Percentiles rank a stretch among this genome's conserved stretches.
phyloP scores from a whole-genome alignment of 176 grass and related monocot genomes.

The Carex scoparia region DNA sequence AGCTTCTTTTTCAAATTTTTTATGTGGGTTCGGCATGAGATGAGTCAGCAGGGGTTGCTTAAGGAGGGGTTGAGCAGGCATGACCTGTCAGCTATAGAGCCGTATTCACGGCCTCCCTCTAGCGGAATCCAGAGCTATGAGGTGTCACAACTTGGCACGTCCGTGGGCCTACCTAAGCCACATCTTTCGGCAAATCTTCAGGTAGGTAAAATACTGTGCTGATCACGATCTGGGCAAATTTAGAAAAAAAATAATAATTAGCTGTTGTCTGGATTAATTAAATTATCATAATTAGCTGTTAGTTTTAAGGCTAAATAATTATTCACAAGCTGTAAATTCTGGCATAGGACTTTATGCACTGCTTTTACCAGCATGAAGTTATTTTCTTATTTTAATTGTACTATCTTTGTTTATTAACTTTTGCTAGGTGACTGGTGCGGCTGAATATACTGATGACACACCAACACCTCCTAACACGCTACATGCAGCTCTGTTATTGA shows the following conservation, averaged over 20 bases:
- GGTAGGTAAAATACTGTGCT: slow-evolving; percentile 31
- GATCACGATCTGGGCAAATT: background rate
- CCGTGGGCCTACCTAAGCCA: slow-evolving; percentile 70
- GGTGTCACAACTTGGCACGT: slow-evolving; percentile 60
- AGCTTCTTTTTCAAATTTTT: slow-evolving; percentile 99
- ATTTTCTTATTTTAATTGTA: background rate
- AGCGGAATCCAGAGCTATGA: slow-evolving; percentile 72
- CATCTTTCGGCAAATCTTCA: slow-evolving; percentile 90
- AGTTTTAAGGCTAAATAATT: background rate
- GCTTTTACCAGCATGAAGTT: background rate
- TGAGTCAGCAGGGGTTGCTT: slow-evolving; percentile 53
- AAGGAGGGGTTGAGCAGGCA: slow-evolving; percentile 37
- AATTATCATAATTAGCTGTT: background rate
- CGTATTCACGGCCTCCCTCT: slow-evolving; percentile 40
- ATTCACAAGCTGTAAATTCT: background rate
- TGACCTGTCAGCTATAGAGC: slow-evolving; percentile 62
- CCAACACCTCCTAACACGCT: slow-evolving; percentile 62
- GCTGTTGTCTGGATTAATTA: slow-evolving; percentile 2
- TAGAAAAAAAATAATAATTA: background rate
- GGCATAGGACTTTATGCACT: background rate
- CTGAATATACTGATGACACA: slow-evolving; percentile 83
- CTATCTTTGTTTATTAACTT: slow-evolving; percentile 10
- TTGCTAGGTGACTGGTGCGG: slow-evolving; percentile 82
- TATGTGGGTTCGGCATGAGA: slow-evolving; percentile 64
- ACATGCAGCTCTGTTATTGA: slow-evolving; percentile 85